Evolutionary conservation across 495 filamentous ascomycete species (phyloP).

Genomic region (Aspergillus baeticus): DNA sequence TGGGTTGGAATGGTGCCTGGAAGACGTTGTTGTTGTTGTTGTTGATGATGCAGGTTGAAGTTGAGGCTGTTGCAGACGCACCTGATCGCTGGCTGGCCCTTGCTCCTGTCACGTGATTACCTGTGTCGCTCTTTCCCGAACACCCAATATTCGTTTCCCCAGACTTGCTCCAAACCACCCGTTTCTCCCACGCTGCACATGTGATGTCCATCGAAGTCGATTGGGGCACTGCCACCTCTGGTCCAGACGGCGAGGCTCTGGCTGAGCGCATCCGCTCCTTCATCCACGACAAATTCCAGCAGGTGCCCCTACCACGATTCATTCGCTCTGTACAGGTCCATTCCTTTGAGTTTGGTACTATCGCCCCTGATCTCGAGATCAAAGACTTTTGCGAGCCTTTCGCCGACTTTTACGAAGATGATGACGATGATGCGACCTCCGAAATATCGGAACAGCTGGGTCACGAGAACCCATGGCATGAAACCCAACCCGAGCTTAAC

Average conservation of each 20-base stretch:
- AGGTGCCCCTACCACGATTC: constrained; percentile 85
- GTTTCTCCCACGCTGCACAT: constrained; percentile 25
- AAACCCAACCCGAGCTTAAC: constrained; percentile 26
- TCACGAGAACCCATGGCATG: constrained; percentile 25
- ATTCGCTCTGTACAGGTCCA: constrained; percentile 95
- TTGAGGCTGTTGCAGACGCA: constrained; percentile 5
- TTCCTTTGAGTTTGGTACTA: constrained; percentile 85
- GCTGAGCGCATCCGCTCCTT: constrained; percentile 87
- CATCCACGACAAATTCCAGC: constrained; percentile 92
- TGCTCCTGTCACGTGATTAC: constrained; percentile 7
- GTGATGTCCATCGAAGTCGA: constrained; percentile 96
- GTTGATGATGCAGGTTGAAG: constrained; percentile 7
- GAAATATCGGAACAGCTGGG: constrained; percentile 43
- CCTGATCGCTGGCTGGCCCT: background rate
- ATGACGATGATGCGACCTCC: constrained; percentile 49
- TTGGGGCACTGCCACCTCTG: constrained; percentile 90
- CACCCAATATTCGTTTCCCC: background rate
- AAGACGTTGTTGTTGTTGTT: constrained; percentile 6
- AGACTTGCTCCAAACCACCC: background rate
- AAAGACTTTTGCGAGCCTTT: constrained; percentile 96
- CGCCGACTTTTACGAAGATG: constrained; percentile 93
- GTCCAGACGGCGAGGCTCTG: constrained; percentile 78
- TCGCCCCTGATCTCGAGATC: constrained; percentile 81
- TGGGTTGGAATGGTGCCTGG: background rate
- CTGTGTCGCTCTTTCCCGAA: background rate